Percentiles rank a stretch among this genome's conserved stretches.
These are phyloP conservation scores for Cyberlindnera mycetangii DNA, from an alignment of 805 yeast genomes.

Conservation along the genomic window DNA sequence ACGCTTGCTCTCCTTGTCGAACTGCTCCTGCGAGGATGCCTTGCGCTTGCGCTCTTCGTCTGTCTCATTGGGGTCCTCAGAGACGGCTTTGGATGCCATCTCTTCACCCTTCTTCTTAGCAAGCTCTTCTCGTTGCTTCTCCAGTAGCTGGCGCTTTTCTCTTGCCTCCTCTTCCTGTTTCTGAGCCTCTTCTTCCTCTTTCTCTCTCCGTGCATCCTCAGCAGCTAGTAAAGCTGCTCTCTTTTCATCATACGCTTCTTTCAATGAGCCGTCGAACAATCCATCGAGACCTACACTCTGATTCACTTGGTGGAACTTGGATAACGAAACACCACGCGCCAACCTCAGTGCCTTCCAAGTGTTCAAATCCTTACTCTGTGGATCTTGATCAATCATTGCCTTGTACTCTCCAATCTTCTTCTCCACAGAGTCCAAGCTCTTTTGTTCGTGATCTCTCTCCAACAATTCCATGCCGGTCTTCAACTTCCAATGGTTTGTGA, in stretches of 20 bases:
- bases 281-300: conserved; percentile 37
- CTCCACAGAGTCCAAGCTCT: conserved; percentile 7
- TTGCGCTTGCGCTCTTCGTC: conserved; percentile 22
- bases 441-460: conserved; percentile 10
- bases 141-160: conserved; percentile 8
- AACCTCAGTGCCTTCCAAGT: conserved; percentile 45
- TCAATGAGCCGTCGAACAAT: conserved; percentile 31
- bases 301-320: conserved; percentile 35
- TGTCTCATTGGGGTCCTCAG: neutral
- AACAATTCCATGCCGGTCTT: conserved; percentile 38
- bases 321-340: conserved; percentile 36
- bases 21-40: conserved; percentile 16
- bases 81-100: neutral
- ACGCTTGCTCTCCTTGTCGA: conserved; percentile 21
- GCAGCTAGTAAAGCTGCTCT: conserved; percentile 9
- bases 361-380: conserved; percentile 18
- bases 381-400: conserved; percentile 3
- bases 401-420: conserved; percentile 6
- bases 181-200: conserved; percentile 14
- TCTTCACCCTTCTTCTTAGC: conserved; percentile 1
- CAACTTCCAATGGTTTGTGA: conserved; percentile 37
- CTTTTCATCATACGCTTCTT: conserved; percentile 17
- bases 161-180: conserved; percentile 10
- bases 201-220: conserved; percentile 18
- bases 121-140: conserved; percentile 5